These are phyloP conservation scores for Pseudoperonospora humuli DNA, from an alignment of 352 stramenopile genomes.

Conservation along the genomic window DNA sequence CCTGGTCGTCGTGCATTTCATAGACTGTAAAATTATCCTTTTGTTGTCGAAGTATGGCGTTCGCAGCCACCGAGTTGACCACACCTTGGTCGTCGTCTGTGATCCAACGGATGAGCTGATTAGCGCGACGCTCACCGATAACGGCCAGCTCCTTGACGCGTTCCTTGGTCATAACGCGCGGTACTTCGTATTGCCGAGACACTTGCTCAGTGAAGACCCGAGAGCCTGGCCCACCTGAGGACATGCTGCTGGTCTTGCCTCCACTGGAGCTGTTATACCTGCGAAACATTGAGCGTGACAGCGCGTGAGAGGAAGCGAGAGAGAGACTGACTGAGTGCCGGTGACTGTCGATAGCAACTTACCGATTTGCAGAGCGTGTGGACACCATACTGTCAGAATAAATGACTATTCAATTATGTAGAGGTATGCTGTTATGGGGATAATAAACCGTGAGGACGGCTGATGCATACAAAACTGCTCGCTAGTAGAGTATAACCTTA, in stretches of 20 bases:
- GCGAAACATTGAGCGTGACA: conserved; percentile 22
- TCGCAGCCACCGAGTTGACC: conserved; percentile 19
- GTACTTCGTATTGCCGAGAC: conserved; percentile 50
- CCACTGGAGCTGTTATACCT: conserved; percentile 26
- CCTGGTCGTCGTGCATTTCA: conserved; percentile 45
- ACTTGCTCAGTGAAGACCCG: conserved; percentile 50
- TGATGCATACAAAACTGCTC: background rate
- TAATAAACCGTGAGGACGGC: background rate
- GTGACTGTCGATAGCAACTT: conserved; percentile 7
- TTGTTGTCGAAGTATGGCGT: conserved; percentile 50
- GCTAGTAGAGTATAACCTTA: background rate
- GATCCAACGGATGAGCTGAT: conserved; percentile 56
- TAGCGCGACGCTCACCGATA: conserved; percentile 41
- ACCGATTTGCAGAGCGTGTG: conserved; percentile 13
- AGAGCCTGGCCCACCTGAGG: conserved; percentile 14
- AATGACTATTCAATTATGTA: background rate
- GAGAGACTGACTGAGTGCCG: conserved; percentile 7
- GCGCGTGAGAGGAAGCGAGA: background rate
- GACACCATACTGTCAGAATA: conserved; percentile 1
- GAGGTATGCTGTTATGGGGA: background rate
- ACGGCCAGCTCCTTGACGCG: conserved; percentile 33
- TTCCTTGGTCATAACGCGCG: conserved; percentile 33
- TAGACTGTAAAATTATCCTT: conserved; percentile 77
- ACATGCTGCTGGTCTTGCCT: conserved; percentile 12
- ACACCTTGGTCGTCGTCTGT: conserved; percentile 50